These are phyloP conservation scores for Flagelloscypha sp. DNA, from an alignment of 768 basidiomycete genomes.

Conservation along the genomic window DNA sequence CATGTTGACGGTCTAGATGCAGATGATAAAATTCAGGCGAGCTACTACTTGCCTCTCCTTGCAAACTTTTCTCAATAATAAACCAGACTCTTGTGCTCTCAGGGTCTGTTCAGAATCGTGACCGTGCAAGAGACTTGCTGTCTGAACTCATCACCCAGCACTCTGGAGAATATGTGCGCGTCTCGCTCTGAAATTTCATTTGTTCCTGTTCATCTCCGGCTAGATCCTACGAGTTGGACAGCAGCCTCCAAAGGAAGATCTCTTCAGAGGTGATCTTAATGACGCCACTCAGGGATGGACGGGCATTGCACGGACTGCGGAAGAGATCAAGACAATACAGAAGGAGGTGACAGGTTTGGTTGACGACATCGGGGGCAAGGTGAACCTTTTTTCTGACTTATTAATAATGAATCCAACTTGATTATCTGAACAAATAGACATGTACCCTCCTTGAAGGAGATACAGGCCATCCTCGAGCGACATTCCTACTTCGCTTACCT, in stretches of 20 bases:
- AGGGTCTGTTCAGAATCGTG: slow-evolving; percentile 31
- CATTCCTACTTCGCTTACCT: slow-evolving; percentile 64
- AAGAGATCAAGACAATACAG: slow-evolving; percentile 43
- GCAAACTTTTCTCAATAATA: slow-evolving; percentile 7
- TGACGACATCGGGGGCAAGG: slow-evolving; percentile 79
- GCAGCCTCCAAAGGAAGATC: slow-evolving; percentile 46
- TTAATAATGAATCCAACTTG: not conserved
- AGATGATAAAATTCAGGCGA: slow-evolving; percentile 46
- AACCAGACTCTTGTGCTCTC: slow-evolving; percentile 39
- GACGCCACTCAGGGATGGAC: slow-evolving; percentile 45
- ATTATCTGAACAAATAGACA: slow-evolving; percentile 27
- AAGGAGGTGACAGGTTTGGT: slow-evolving; percentile 38
- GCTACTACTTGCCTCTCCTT: slow-evolving; percentile 11
- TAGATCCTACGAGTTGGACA: slow-evolving; percentile 67
- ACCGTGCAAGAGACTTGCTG: slow-evolving; percentile 54
- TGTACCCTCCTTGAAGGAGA: slow-evolving; percentile 45
- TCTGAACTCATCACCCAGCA: slow-evolving; percentile 59
- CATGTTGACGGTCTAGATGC: slow-evolving; percentile 33
- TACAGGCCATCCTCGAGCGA: slow-evolving; percentile 43
- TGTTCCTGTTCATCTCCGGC: too few species aligned
- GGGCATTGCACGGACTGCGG: slow-evolving; percentile 40
- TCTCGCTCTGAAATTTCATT: too few species aligned
- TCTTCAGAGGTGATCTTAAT: slow-evolving; percentile 49
- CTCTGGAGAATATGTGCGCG: slow-evolving; percentile 68
- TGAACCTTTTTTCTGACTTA: slow-evolving; percentile 17